Conservation (phyloP, 2,329 filamentous ascomycete species). For the Pochonia chlamydosporia region DNA sequence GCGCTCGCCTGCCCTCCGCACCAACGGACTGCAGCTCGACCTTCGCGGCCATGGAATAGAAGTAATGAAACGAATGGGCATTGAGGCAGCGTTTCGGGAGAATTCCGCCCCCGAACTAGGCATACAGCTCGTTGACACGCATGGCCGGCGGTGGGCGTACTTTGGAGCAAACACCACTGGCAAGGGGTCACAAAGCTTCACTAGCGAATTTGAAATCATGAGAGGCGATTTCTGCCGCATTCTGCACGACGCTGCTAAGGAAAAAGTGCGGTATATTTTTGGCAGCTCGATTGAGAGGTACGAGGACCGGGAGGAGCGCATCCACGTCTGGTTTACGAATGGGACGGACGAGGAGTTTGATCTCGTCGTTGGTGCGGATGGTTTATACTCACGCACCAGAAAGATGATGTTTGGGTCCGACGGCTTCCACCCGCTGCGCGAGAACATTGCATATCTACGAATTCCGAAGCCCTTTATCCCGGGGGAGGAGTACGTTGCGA, state of each 20-base stretch:
- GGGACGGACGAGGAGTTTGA: not conserved
- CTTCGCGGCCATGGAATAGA: conserved; percentile 35
- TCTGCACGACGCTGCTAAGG: not conserved
- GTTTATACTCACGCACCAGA: not conserved
- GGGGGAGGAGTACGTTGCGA: no score
- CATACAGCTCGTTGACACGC: conserved; percentile 35
- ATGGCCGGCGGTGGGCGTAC: conserved; percentile 16
- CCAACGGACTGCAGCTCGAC: conserved; percentile 40
- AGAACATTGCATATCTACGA: no score
- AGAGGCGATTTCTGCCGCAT: not conserved
- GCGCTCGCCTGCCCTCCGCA: conserved; percentile 71
- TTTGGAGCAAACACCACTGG: not conserved
- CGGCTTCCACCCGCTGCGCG: no score
- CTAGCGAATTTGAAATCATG: not conserved
- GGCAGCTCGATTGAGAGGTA: not conserved
- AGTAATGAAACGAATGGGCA: conserved; percentile 32
- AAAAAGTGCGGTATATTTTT: not conserved
- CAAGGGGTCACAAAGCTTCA: not conserved
- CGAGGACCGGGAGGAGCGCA: not conserved
- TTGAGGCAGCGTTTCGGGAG: conserved; percentile 29
- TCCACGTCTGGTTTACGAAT: not conserved
- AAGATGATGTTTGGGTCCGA: not conserved
- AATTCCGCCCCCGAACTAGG: conserved; percentile 42
- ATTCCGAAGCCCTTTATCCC: no score
- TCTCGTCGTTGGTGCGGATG: not conserved